These are phyloP conservation scores for Tolypocladium album DNA, from an alignment of 2,329 filamentous ascomycete species.

Conservation along the genomic window DNA sequence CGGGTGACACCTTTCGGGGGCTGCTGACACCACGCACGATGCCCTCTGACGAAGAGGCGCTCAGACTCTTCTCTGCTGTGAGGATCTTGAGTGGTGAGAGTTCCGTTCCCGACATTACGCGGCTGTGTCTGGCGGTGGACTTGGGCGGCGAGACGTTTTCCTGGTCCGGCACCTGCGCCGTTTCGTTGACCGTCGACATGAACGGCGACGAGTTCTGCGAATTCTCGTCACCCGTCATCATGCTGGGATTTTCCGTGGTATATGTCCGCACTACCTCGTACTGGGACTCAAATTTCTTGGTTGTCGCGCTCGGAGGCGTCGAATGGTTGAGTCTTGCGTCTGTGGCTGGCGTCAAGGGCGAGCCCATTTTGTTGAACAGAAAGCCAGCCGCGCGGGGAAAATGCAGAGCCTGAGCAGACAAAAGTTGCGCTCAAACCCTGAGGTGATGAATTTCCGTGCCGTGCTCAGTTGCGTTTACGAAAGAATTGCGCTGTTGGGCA, in stretches of 20 bases:
- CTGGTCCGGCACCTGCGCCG: constrained; percentile 20
- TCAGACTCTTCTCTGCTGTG: constrained; percentile 17
- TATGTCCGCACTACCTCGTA: constrained; percentile 20
- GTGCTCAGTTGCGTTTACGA: neutral
- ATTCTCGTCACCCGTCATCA: neutral
- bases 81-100: constrained; percentile 49
- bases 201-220: constrained; percentile 16
- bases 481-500: neutral
- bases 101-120: constrained; percentile 45
- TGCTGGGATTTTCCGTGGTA: constrained; percentile 6
- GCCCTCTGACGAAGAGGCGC: constrained; percentile 11
- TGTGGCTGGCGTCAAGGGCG: constrained; percentile 27
- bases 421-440: neutral
- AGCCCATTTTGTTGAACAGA: constrained; percentile 20
- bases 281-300: constrained; percentile 18
- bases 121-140: constrained; percentile 30
- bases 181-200: constrained; percentile 20
- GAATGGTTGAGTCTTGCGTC: constrained; percentile 25
- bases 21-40: constrained; percentile 23
- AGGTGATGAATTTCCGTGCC: neutral
- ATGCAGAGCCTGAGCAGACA: neutral
- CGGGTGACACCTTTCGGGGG: constrained; percentile 37
- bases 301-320: constrained; percentile 18
- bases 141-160: constrained; percentile 38
- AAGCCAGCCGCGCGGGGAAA: neutral